Evolutionary conservation across 352 stramenopile genomes (phyloP), one percentile per base, ranked within the genome.

Genomic region (Phytopythium helicoides): DNA sequence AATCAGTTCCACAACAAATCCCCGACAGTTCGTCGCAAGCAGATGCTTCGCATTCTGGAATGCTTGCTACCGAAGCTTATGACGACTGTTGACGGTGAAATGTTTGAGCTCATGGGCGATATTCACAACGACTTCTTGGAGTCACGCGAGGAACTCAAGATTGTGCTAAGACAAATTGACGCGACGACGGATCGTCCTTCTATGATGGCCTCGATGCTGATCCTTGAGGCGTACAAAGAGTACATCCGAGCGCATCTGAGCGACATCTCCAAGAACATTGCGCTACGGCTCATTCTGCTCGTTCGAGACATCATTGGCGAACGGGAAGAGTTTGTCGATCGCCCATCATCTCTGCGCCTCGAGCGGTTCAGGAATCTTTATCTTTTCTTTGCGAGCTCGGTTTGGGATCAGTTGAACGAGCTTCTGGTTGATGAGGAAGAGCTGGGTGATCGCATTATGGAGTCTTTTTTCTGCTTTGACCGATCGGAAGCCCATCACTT

Each of bases 401-500:
- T 70, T 7, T 70, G 57, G 62, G 62, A 70, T 15, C 48, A 47
- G 9, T 26, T 70, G 36, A 66, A 70, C 39, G 57, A 70, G 47
- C 31, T 70, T 11, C 19, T 70, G 37, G 64, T 70, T 3, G 47
- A 70, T 14, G 62, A 66, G 12, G 49, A 66, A 33, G 48, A 31
- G 0, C 18, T 70, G 33, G 21, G 62, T 3, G 14, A 41, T 2
- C 37, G 28, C 10, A 36, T 64, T 9, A 41, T 48, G 33, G 40
- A 58, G 35, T 44, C 51, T 1, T 68, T 58, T 46, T 21, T 58
- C 19, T 45, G 53, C 18, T 64, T 66, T 56, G 53, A 70, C 9
- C 53, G 34, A 33, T 10, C 25, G 48, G 56, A 21, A 60, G 54
- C 35, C 16, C 51, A 9, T 37, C 16, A 11, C 25, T 56, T 38